A percentile compares a stretch with the other conserved stretches of the same genome.
These are phyloP conservation scores for Boletellus ananiceps DNA, from an alignment of 768 basidiomycete species.

Conservation along the genomic window DNA sequence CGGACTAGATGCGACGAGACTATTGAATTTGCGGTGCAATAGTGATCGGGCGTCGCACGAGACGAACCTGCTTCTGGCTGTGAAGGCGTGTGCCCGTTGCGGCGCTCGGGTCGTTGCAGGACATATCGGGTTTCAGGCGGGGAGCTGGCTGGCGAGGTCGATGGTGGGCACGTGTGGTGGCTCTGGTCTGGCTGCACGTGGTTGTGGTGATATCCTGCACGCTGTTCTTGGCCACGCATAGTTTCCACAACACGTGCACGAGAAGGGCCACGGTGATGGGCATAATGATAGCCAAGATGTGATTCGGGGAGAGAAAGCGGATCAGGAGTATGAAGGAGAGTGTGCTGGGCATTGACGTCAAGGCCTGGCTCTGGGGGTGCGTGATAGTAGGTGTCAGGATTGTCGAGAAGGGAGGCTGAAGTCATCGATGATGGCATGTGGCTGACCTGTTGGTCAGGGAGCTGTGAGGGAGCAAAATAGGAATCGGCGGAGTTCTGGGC, in stretches of 20 bases:
- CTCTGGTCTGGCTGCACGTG: slow-evolving; percentile 20
- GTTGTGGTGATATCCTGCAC: slow-evolving; percentile 24
- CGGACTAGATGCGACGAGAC: slow-evolving; percentile 19
- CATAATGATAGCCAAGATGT: slow-evolving; percentile 28
- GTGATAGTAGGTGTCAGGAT: slow-evolving; percentile 25
- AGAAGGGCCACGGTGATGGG: slow-evolving; percentile 22
- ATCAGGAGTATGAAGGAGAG: slow-evolving; percentile 23
- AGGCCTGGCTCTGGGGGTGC: slow-evolving; percentile 24
- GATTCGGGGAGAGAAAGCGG: slow-evolving; percentile 29
- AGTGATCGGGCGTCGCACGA: slow-evolving; percentile 11
- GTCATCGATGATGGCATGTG: slow-evolving; percentile 28
- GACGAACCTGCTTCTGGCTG: slow-evolving; percentile 21
- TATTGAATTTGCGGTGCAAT: slow-evolving; percentile 10
- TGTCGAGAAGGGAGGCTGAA: slow-evolving; percentile 24
- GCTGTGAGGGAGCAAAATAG: slow-evolving; percentile 25
- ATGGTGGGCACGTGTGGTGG: slow-evolving; percentile 12
- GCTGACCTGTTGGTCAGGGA: slow-evolving; percentile 20
- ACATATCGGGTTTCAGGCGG: slow-evolving; percentile 18
- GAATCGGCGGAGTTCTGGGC: slow-evolving; percentile 16
- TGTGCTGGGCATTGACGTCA: slow-evolving; percentile 28
- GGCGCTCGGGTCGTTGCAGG: slow-evolving; percentile 16
- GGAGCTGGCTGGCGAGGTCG: slow-evolving; percentile 16
- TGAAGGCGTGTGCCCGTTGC: slow-evolving; percentile 11
- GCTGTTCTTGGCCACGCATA: slow-evolving; percentile 21
- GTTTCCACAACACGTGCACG: slow-evolving; percentile 27